Evolutionary conservation across 164 flowering plant genomes (phyloP), one percentile per base, ranked within the genome.

Genomic region (Liriodendron chinense): DNA sequence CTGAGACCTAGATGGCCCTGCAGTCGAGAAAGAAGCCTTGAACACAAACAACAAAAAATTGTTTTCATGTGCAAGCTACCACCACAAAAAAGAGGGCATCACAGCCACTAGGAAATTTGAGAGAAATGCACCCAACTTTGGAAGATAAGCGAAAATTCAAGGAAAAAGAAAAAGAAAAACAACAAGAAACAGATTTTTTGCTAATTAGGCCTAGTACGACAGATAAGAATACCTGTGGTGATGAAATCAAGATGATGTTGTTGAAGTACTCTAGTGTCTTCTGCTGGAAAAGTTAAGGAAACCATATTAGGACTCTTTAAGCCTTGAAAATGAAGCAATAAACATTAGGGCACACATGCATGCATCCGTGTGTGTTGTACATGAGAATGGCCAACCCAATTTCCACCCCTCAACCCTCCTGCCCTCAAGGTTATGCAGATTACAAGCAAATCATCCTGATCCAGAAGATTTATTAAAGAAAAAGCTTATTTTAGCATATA

Each of bases 221-320:
- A 16, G 8, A 53, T 22, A 69, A 16, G 23, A 65, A 71, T 89
- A 96, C 98, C 99, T 94, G 97, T 6, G 97, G 98, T 28, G 99
- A 96, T 65, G 99, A 94, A 64, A 96, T 71, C 73, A 96, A 82
- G 50, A 96, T 85, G 57, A 94, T 87, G 83, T 92, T 88, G 91
- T 82, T 89, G 87, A 96, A 96, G 69, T 83, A 72, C 66, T 93
- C 92, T 81, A 94, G 82, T 64, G 98, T 96, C 83, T 87, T 96
- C 78, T 90, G 86, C 98, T 96, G 98, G 74, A 84, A 82, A 48
- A 81, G 50, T 26, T 57, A 75, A 71, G 76, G 26, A 20, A 64
- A 65, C 4, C 6, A 20, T 63, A 50, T 72, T 21, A 70, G 72
- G 47, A 67, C 47, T 65, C 43, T 3, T 16, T 67, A 13, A 28